phyloP scores from a whole-genome alignment of 2,329 filamentous ascomycete species.

The Macrophomina phaseolina region DNA sequence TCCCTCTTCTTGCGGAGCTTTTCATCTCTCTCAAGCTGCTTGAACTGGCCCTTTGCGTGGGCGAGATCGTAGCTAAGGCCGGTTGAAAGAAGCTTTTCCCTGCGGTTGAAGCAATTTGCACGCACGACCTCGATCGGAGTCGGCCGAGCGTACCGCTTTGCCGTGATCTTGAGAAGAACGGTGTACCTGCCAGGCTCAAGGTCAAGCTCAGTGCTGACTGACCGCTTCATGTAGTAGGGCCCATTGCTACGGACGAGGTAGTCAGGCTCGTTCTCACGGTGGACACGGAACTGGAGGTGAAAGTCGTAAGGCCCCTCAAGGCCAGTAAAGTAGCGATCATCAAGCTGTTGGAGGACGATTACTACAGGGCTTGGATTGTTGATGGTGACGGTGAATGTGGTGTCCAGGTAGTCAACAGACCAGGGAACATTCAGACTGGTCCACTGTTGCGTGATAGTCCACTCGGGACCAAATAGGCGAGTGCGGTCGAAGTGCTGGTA shows the following conservation, averaged over 20 bases:
- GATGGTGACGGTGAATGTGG: conserved; percentile 63
- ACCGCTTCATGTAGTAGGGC: conserved; percentile 68
- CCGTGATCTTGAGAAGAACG: conserved; percentile 75
- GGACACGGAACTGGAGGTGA: conserved; percentile 62
- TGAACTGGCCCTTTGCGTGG: conserved; percentile 65
- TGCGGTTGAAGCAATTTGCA: conserved; percentile 63
- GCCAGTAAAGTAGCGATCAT: conserved; percentile 64
- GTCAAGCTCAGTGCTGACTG: conserved; percentile 76
- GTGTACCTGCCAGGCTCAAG: conserved; percentile 76
- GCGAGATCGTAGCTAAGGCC: conserved; percentile 73
- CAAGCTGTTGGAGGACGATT: conserved; percentile 65
- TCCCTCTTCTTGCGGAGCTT: conserved; percentile 47
- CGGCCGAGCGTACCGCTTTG: conserved; percentile 50
- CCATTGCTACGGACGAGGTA: conserved; percentile 62
- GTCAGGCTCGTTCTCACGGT: conserved; percentile 59
- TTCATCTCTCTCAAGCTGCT: conserved; percentile 55
- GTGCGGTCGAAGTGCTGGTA: conserved; percentile 67
- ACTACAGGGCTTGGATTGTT: conserved; percentile 60
- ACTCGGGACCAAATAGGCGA: conserved; percentile 64
- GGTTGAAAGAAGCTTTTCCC: conserved; percentile 65
- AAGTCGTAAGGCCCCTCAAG: conserved; percentile 60
- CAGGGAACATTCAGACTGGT: conserved; percentile 65
- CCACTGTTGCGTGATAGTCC: conserved; percentile 67
- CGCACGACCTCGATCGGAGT: conserved; percentile 72
- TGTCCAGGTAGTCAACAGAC: conserved; percentile 66